A percentile compares a stretch with the other conserved stretches of the same genome.
Conservation (phyloP, 169 alveolate species). For the Neospora caninum region DNA sequence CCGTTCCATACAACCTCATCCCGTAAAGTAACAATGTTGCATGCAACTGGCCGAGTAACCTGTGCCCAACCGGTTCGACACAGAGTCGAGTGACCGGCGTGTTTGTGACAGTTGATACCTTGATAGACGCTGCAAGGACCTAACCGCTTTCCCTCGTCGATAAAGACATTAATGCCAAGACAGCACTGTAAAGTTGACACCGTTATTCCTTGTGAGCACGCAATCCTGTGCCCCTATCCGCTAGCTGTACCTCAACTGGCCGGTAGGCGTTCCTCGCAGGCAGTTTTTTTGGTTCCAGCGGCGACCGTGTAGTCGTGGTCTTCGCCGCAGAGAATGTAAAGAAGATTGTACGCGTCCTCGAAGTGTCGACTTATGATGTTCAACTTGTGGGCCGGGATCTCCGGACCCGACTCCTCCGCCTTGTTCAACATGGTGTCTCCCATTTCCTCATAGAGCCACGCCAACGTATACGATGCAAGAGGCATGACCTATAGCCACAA, state of each 20-base stretch:
- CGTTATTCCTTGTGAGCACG: background rate
- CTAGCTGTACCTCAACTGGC: background rate
- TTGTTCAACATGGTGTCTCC: constrained; percentile 69
- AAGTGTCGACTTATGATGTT: constrained; percentile 25
- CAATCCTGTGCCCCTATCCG: background rate
- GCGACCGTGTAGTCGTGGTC: constrained; percentile 66
- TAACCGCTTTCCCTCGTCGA: background rate
- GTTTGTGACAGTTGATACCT: background rate
- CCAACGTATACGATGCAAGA: constrained; percentile 74
- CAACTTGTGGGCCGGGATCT: constrained; percentile 2
- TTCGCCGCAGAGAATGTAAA: constrained; percentile 63
- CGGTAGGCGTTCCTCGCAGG: constrained; percentile 33
- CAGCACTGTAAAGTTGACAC: background rate
- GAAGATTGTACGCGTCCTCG: constrained; percentile 61
- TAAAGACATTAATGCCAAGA: background rate
- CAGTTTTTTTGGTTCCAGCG: constrained; percentile 47
- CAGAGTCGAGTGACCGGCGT: background rate
- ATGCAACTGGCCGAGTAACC: background rate
- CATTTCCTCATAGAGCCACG: constrained; percentile 79
- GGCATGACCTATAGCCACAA: constrained; percentile 70
- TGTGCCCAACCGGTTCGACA: background rate
- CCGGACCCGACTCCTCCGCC: background rate
- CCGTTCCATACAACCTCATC: too few relatives aligned
- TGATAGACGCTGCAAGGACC: background rate
- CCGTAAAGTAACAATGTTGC: too few relatives aligned